Base-by-base conservation (phyloP, 2,329 filamentous ascomycete genomes). In the Trichoderma sp. region DNA sequence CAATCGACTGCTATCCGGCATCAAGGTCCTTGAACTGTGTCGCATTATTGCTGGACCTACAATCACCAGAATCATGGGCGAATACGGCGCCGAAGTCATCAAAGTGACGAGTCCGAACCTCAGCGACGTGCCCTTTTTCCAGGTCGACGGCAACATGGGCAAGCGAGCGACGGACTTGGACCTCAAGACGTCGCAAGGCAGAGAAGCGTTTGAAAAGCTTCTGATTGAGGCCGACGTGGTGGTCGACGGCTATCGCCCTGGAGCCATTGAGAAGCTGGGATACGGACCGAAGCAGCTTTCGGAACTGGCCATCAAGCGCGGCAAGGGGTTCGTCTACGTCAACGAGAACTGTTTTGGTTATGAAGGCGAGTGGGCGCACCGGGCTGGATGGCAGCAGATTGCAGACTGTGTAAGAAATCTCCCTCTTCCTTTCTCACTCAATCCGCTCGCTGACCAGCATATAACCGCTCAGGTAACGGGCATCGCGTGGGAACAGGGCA, bases 11-110 rank as follows among this genome's bases (percentile, higher is more conserved):
- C 70, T 86, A 78, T 66, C 81, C 72, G 90, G 90, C 0, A 81
- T 92, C 73, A 89, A 88, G 68, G 89, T 93, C 6, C 81, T 93
- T 5, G 90, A 93, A 72, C 78, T 93, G 34, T 90, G 89, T 72
- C 86, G 90, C 47, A 88, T 92, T 71, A 91, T 93, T 68, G 90
- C 90, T 3, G 90, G 89, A 0, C 90, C 90, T n/a, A 85, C 88
- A 5, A 87, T 92, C 69, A 86, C 86, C 3, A 85, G 89, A 34
- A 87, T 87, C 1, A 81, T 93, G 0, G 89, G 88, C n/a, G 90
- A 91, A 67, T 89, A 92, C 72, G 90, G 90, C 2, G 90, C 90
- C 7, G 84, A 88, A 61, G 89, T 93, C 0, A 81, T 93, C 69
- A 90, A 91, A 70, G 81, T 92, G 52, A 92, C 89, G 3, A 86